Base-by-base conservation (phyloP, 73 alveolate species). In the Paramecium caudatum region DNA sequence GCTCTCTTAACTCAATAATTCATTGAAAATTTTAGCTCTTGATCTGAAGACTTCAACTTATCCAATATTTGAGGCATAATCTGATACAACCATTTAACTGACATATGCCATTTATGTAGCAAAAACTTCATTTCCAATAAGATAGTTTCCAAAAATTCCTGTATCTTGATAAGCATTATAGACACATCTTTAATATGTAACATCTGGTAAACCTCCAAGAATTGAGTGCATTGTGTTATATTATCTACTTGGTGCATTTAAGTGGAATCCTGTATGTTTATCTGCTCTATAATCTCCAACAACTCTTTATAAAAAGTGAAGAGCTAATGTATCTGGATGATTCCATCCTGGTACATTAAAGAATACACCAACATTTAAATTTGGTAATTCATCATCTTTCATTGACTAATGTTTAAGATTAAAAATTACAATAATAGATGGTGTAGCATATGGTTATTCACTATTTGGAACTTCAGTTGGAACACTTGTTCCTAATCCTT, bases 341-440 rank as follows among this genome's bases (percentile, higher is more conserved):
- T 63, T 78, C 63, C 80, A 43, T 33, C 91, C 61, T 19, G 98
- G 98, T 46, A 96, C 96, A 50, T 93, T 95, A 63, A 93, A 95
- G 94, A 93, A 93, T 39, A 95, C 96, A 19, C 94, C 96, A 34
- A 93, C 96, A 91, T 95, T 95, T n/a, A 94, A 90, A 92, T 95
- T 95, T 39, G 85, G 46, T 95, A 95, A 91, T 86, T 95, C 98
- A 82, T 95, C 98, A 78, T 95, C 98, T 93, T 96, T 93, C 90
- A 95, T 83, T 85, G 82, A 49, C 70, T 49, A 49, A 3, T 3
- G 25, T 49, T 17, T 12, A 49, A 21, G 19, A 15, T 21, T 21
- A 21, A 0, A 21, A 36, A 49, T 21, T 49, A 49, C 65, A 69
- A 94, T 91, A 27, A 91, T 85, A 12, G 98, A 90, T 43, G 96